These are phyloP conservation scores for Fusarium metavorans DNA, from an alignment of 2,329 filamentous ascomycete species.

Conservation along the genomic window DNA sequence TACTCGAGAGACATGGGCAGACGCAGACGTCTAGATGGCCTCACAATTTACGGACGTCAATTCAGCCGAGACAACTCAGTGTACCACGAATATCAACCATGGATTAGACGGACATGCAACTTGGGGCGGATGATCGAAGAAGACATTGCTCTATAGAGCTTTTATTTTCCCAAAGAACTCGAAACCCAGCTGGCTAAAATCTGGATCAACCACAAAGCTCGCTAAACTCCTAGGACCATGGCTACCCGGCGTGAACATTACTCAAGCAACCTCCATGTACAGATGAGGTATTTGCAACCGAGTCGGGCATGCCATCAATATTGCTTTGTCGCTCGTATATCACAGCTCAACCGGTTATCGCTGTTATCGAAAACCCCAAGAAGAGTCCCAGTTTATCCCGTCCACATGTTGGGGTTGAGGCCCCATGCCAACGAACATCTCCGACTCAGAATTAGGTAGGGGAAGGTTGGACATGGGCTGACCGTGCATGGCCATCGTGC, in stretches of 20 bases:
- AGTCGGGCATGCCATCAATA: neutral
- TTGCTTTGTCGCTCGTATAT: neutral
- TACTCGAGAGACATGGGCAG: neutral
- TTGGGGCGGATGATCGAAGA: neutral
- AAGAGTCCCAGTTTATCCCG: slow-evolving; percentile 26
- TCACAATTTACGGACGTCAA: neutral
- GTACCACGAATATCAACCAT: neutral
- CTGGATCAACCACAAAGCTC: slow-evolving; percentile 1
- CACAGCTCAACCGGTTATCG: neutral
- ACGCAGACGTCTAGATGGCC: neutral
- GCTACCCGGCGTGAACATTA: neutral
- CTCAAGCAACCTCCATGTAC: neutral
- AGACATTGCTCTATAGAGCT: slow-evolving; percentile 2
- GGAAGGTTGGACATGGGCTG: slow-evolving; percentile 21
- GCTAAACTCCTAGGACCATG: neutral
- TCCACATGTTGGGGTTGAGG: slow-evolving; percentile 22
- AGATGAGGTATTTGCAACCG: neutral
- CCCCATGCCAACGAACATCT: slow-evolving; percentile 28
- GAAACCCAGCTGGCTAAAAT: neutral
- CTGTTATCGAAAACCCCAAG: slow-evolving; percentile 36
- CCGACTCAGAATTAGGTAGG: slow-evolving; percentile 16
- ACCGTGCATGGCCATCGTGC: slow-evolving; percentile 22
- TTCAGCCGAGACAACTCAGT: neutral
- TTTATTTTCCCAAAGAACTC: neutral
- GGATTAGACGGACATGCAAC: neutral